Evolutionary conservation across 139 green algal genomes (phyloP).

Genomic region (Volvox reticuliferus): DNA sequence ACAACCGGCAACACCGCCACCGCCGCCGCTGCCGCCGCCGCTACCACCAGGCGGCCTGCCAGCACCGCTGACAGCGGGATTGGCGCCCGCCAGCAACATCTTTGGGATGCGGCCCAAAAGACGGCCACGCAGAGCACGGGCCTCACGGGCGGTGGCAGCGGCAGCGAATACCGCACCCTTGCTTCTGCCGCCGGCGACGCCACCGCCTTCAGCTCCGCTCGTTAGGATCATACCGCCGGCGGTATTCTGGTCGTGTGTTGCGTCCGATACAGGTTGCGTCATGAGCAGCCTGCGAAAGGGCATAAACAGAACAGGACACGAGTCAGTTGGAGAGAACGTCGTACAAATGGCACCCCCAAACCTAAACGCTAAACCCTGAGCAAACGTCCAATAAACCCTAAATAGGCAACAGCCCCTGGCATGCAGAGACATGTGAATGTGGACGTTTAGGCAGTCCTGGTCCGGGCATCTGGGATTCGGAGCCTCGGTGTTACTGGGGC

Average conservation of each 20-base stretch:
- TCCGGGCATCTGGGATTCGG: too few species aligned
- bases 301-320: too few species aligned
- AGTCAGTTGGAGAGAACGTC: too few species aligned
- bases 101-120: constrained; percentile 14
- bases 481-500: too few species aligned
- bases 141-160: constrained; percentile 36
- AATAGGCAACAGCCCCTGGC: too few species aligned
- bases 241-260: background rate
- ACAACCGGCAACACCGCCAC: background rate
- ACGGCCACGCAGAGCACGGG: constrained; percentile 6
- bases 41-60: background rate
- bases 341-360: too few species aligned
- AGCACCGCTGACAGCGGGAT: background rate
- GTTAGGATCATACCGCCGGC: background rate
- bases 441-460: too few species aligned
- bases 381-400: too few species aligned
- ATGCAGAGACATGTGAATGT: too few species aligned
- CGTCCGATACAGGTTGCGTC: background rate
- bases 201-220: background rate
- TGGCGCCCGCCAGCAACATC: background rate
- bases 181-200: background rate
- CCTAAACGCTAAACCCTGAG: too few species aligned
- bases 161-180: constrained; percentile 31
- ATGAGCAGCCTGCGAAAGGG: background rate
- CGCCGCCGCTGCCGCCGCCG: background rate